Base-by-base conservation (phyloP, 2,329 filamentous ascomycete genomes). In the Alternaria consortialis region DNA sequence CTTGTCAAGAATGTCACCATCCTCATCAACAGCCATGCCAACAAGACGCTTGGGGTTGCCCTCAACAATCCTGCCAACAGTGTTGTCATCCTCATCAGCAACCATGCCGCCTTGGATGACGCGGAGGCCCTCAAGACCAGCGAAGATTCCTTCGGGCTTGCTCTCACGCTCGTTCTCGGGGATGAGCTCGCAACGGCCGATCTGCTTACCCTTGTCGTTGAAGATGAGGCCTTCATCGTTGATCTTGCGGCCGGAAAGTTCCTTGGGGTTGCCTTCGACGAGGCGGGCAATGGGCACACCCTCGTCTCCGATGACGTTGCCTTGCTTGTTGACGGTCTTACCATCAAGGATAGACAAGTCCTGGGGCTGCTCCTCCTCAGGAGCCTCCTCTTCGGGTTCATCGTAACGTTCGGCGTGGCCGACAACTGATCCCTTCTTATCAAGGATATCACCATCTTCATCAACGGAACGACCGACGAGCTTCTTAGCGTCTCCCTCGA, bases 141-240 rank as follows among this genome's bases (percentile, higher is more conserved):
- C 82, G 63, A 84, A 84, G 40, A 81, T 81, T 60, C 82, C 83
- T 60, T 84, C 83, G 32, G 82, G 81, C 74, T 82, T 84, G 60
- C 76, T 72, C 68, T 83, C 83, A 52, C 82, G 82, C 80, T 92
- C 89, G 8, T 88, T 84, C 70, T 90, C 87, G 23, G 89, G 83
- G 36, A 92, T 87, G 29, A 91, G 80, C 71, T 92, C 89, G 46
- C 87, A 88, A 58, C 84, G 85, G 62, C 90, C 90, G 60, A 92
- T 85, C 47, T 91, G 82, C 59, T 91, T 87, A 46, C 90, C 90
- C n/a, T 84, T 86, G 74, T 92, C 90, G 73, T 90, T 90, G 80
- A 89, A 87, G 66, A 92, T 86, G 71, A 91, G 87, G 36, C 90
- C 90, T 31, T 91, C 80, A 77, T 88, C 90, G 75, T 92, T 88